Percentiles rank a stretch among this genome's conserved stretches.
Evolutionary conservation across 257 asterid genomes (phyloP).

Genomic region (Scutellaria minor): DNA sequence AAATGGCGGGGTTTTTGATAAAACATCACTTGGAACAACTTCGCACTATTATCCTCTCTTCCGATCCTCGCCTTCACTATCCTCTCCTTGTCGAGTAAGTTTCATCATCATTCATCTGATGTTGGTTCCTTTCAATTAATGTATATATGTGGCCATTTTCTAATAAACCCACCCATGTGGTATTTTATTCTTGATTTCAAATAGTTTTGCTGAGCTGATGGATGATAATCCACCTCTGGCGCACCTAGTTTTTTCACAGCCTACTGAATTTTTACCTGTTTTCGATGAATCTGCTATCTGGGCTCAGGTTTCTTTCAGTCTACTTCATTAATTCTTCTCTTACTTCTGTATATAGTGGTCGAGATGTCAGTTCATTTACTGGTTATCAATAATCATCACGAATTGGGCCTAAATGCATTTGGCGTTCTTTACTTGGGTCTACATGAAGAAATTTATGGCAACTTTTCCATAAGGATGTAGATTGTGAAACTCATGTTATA

Average conservation of each 20-base stretch:
- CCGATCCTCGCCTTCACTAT: constrained; percentile 89
- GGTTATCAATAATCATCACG: constrained; percentile 13
- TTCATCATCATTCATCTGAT: constrained; percentile 6
- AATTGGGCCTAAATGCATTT: constrained; percentile 7
- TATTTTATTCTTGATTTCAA: not conserved
- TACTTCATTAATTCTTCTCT: constrained; percentile 14
- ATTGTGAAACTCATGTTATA: constrained; percentile 2
- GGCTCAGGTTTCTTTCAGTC: constrained; percentile 72
- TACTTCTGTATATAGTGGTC: not conserved
- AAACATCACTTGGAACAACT: constrained; percentile 65
- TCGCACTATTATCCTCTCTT: constrained; percentile 54
- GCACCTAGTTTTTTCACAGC: constrained; percentile 74
- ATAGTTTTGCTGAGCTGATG: constrained; percentile 83
- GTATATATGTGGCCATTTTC: not conserved
- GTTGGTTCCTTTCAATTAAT: not conserved
- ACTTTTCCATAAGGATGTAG: not conserved
- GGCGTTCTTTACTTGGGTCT: not conserved
- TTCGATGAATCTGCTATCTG: constrained; percentile 82
- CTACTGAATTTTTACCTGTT: constrained; percentile 60
- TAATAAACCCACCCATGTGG: not conserved
- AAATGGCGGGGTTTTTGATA: constrained; percentile 73
- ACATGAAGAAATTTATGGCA: not conserved
- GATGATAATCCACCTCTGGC: constrained; percentile 79
- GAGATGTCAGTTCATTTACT: constrained; percentile 1
- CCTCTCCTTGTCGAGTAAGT: constrained; percentile 80